Percentiles rank a stretch among this genome's conserved stretches.
Evolutionary conservation across 306 rosid genomes (phyloP).

Genomic region (Aeschynomene evenia): DNA sequence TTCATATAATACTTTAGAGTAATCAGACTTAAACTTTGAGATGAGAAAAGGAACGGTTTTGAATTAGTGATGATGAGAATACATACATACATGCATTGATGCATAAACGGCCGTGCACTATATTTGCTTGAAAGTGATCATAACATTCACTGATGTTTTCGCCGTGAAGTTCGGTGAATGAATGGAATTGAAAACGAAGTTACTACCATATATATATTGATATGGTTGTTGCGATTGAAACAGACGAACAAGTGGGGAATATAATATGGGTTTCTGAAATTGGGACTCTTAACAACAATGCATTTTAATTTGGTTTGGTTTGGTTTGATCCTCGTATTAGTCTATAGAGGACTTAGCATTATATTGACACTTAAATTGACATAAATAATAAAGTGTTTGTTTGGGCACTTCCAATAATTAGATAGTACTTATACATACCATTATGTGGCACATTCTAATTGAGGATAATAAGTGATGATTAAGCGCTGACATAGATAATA

Average conservation of each 20-base stretch:
- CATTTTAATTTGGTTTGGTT: too few relatives aligned
- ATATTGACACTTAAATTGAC: not conserved
- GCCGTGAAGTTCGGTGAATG: slow-evolving; percentile 13
- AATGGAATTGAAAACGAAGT: not conserved
- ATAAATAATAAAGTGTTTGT: not conserved
- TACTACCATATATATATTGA: too few relatives aligned
- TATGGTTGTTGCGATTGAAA: slow-evolving; percentile 28
- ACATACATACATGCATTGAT: too few relatives aligned
- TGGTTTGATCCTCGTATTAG: not conserved
- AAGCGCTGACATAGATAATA: too few relatives aligned
- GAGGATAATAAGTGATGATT: too few relatives aligned
- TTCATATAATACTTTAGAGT: too few relatives aligned
- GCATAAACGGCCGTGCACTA: not conserved
- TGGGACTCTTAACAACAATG: slow-evolving; percentile 15
- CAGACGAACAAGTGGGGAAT: slow-evolving; percentile 36
- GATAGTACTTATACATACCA: too few relatives aligned
- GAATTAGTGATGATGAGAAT: not conserved
- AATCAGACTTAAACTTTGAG: not conserved
- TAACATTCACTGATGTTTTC: slow-evolving; percentile 10
- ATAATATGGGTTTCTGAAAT: not conserved
- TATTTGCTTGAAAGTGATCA: not conserved
- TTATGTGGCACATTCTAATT: not conserved
- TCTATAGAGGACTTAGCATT: not conserved
- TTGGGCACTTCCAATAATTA: too few relatives aligned
- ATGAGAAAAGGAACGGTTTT: too few relatives aligned